Evolutionary conservation across 331 rosid genomes (phyloP), one percentile per base, ranked within the genome.

Genomic region (Rosa hybrid): DNA sequence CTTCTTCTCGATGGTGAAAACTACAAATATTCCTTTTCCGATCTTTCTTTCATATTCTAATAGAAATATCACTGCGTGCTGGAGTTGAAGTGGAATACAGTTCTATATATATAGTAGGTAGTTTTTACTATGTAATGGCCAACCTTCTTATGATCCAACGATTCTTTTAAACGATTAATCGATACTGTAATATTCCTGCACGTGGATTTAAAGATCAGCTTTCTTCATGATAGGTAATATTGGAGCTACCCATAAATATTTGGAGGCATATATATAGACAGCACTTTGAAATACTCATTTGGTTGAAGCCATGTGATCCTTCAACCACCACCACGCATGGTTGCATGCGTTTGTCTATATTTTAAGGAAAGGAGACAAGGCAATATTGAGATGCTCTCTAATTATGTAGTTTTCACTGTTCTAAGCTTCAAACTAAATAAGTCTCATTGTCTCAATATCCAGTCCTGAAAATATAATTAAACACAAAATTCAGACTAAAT

Each of bases 271-370:
- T 34, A 17, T 18, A 21, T 21, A 27, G 30, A 60, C 45, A 34
- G 21, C 44, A 30, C n/a, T 27, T 16, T 27, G 70, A 27, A 64
- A 64, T 64, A 64, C n/a, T 17, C n/a, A 60, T 62, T 62, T 25
- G 68, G 20, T 23, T 12, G 44, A 63, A 30, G 70, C 70, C 69
- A 30, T 64, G 70, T 30, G 70, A 64, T 27, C 70, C 44, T 14
- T 16, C 70, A 64, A 17, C 46, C 8, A 39, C 72, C 72, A 68
- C 49, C 72, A 18, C 8, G 72, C 48, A 39, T 44, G 70, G 48
- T 67, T 67, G 72, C 72, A 39, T 67, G 71, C 12, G 48, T 67
- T 67, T 67, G 46, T 67, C 48, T 39, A 8, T 34, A 67, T 34
- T 67, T 64, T 16, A 67, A 65, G 71, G 23, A 14, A 65, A 62